These are phyloP conservation scores for Aspergillus baeticus DNA, from an alignment of 495 filamentous ascomycete species.

Conservation along the genomic window DNA sequence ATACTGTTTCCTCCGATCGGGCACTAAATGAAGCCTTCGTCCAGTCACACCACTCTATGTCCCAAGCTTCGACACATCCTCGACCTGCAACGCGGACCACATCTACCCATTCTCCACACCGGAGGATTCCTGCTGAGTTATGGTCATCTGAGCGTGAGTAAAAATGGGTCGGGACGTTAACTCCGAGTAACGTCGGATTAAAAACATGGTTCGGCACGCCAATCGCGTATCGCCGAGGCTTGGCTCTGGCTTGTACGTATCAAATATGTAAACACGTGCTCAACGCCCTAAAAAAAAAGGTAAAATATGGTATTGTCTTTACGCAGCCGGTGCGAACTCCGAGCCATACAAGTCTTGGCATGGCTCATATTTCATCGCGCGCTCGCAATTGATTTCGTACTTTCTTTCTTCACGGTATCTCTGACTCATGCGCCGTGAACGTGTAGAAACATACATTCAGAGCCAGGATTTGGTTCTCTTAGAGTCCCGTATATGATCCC, in stretches of 20 bases:
- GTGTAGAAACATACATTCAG: not conserved
- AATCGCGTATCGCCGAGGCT: not conserved
- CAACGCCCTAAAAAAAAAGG: too few relatives aligned
- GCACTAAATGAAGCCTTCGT: too few relatives aligned
- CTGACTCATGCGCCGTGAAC: not conserved
- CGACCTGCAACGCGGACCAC: conserved; percentile 6
- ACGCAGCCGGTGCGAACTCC: not conserved
- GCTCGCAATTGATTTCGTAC: not conserved
- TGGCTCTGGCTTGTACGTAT: not conserved
- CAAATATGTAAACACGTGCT: not conserved
- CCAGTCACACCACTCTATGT: conserved; percentile 4
- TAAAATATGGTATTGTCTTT: not conserved
- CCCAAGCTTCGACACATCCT: not conserved
- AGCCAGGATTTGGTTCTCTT: not conserved
- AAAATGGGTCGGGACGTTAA: not conserved
- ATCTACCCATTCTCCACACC: not conserved
- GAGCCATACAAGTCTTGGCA: conserved; percentile 3
- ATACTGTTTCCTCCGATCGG: too few relatives aligned
- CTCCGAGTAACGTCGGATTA: not conserved
- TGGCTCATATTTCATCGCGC: not conserved
- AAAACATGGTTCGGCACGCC: too few relatives aligned
- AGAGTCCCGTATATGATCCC: too few relatives aligned
- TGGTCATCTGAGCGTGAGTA: not conserved
- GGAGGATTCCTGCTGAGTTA: conserved; percentile 3
- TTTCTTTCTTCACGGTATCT: not conserved